These are phyloP conservation scores for Mortierella sp. DNA, from an alignment of 371 early-diverging fungal genomes.

Conservation along the genomic window DNA sequence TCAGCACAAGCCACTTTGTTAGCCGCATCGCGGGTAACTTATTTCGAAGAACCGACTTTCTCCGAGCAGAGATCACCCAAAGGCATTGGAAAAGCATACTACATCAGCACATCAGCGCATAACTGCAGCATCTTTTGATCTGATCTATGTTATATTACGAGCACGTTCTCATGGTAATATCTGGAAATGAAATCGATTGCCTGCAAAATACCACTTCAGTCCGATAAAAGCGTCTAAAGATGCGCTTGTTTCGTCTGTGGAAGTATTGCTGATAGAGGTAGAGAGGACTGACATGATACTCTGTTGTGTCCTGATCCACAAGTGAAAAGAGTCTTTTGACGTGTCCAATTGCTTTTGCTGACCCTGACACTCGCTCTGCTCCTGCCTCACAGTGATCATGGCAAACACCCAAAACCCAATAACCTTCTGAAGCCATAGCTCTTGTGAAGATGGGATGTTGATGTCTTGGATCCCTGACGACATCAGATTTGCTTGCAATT, in stretches of 20 bases:
- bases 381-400: background rate
- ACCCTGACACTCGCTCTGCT: background rate
- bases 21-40: conserved; percentile 9
- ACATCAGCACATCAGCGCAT: too few relatives aligned
- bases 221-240: conserved; percentile 23
- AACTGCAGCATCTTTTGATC: too few relatives aligned
- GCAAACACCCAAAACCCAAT: conserved; percentile 34
- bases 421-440: conserved; percentile 27
- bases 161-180: background rate
- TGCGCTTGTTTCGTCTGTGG: background rate
- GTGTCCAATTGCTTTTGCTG: background rate
- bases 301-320: conserved; percentile 25
- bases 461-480: background rate
- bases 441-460: conserved; percentile 13
- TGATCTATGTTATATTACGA: background rate
- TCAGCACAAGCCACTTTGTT: conserved; percentile 1
- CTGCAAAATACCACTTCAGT: conserved; percentile 15
- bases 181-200: conserved; percentile 1
- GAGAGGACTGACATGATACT: conserved; percentile 1
- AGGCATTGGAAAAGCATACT: background rate
- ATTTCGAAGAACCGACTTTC: conserved; percentile 8
- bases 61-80: conserved; percentile 3
- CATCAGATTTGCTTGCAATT: background rate
- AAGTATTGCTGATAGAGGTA: background rate
- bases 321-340: conserved; percentile 5